Percentiles rank a stretch among this genome's conserved stretches.
phyloP scores from a whole-genome alignment of 2,329 filamentous ascomycete genomes.

The Pseudogymnoascus sp. region DNA sequence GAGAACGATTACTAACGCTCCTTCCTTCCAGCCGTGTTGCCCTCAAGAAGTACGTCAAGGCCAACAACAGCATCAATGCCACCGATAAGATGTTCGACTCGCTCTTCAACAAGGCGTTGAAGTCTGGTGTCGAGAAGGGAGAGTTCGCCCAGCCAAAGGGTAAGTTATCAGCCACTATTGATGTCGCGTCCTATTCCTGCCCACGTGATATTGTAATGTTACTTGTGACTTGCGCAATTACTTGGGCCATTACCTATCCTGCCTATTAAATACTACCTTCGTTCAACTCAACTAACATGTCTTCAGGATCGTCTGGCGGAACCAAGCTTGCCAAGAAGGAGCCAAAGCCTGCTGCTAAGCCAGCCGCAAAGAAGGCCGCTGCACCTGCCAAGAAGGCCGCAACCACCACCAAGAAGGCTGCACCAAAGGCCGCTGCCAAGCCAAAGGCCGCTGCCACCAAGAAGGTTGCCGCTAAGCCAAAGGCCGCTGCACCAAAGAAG shows the following conservation, averaged over 20 bases:
- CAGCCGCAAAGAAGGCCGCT: conserved; percentile 16
- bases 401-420: conserved; percentile 27
- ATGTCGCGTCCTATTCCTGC: not conserved
- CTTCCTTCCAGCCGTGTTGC: conserved; percentile 47
- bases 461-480: conserved; percentile 37
- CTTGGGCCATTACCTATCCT: not conserved
- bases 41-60: conserved; percentile 67
- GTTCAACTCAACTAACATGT: conserved; percentile 21
- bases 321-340: conserved; percentile 67
- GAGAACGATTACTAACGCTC: conserved; percentile 27
- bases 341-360: conserved; percentile 35
- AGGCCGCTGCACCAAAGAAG: conserved; percentile 36
- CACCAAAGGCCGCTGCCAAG: conserved; percentile 29
- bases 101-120: conserved; percentile 64
- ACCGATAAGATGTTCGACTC: conserved; percentile 53
- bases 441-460: conserved; percentile 28
- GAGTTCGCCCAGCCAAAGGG: conserved; percentile 66
- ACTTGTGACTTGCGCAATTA: not conserved
- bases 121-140: conserved; percentile 59
- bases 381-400: conserved; percentile 26
- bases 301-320: conserved; percentile 57
- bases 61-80: conserved; percentile 59
- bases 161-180: conserved; percentile 35
- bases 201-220: not conserved
- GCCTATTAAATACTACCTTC: not conserved